Conservation (phyloP, 1,284 basidiomycete species). For the Rugosomyces carneus region DNA sequence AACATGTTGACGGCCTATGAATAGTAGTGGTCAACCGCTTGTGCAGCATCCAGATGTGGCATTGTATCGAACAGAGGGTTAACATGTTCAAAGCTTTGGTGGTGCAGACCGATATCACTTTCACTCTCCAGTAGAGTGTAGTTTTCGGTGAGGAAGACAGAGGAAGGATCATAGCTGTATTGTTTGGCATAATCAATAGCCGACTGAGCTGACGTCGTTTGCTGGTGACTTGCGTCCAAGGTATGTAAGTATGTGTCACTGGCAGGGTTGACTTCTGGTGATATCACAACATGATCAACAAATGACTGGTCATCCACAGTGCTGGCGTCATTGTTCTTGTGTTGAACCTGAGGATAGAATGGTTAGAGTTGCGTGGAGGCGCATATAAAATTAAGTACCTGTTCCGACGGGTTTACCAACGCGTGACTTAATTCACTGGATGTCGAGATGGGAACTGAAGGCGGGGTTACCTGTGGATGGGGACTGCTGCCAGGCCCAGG, state of each 20-base stretch:
- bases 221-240: conserved; percentile 11
- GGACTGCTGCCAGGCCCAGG: conserved; percentile 38
- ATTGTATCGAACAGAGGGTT: conserved; percentile 11
- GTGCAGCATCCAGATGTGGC: conserved; percentile 5
- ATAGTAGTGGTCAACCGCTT: conserved; percentile 11
- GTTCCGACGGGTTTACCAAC: conserved; percentile 27
- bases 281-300: neutral
- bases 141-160: conserved; percentile 12
- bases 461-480: conserved; percentile 27
- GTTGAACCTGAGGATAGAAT: neutral
- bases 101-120: conserved; percentile 9
- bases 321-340: neutral
- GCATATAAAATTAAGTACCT: conserved; percentile 1
- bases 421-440: conserved; percentile 44
- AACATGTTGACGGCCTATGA: conserved; percentile 5
- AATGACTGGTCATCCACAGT: neutral
- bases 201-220: conserved; percentile 2
- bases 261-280: conserved; percentile 2
- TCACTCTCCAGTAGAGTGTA: conserved; percentile 14
- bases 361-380: neutral
- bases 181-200: conserved; percentile 13
- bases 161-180: conserved; percentile 11
- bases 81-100: conserved; percentile 12
- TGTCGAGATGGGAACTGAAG: conserved; percentile 29
- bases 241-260: conserved; percentile 13